Evolutionary conservation across 2,329 filamentous ascomycete genomes (phyloP).

Genomic region (Hymenoscyphus fructigenus): DNA sequence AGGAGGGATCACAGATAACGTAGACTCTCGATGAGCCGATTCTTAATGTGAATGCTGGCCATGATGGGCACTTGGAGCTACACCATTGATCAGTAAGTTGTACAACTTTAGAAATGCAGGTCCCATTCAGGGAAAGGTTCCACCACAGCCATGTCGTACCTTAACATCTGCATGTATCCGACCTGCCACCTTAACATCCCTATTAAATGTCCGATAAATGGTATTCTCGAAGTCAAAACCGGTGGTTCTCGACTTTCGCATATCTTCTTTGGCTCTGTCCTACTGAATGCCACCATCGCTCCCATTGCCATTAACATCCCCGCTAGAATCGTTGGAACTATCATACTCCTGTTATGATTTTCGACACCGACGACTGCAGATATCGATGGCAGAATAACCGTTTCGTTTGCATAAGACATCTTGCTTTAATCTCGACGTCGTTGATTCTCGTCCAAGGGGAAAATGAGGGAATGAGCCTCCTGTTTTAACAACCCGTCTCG

Average conservation of each 20-base stretch:
- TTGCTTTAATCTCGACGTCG: neutral
- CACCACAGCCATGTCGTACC: constrained; percentile 33
- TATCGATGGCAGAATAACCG: constrained; percentile 6
- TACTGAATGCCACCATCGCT: constrained; percentile 10
- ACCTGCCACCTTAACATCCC: constrained; percentile 41
- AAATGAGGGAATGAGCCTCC: constrained; percentile 21
- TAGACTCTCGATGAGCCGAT: constrained; percentile 47
- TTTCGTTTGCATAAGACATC: constrained; percentile 8
- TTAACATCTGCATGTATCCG: constrained; percentile 40
- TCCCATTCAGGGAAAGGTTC: neutral
- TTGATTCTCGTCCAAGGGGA: constrained; percentile 7
- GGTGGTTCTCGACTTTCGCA: constrained; percentile 41
- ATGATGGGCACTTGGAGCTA: constrained; percentile 28
- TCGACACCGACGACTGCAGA: neutral
- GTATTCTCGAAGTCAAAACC: constrained; percentile 41
- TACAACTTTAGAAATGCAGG: neutral
- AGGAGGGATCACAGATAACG: constrained; percentile 43
- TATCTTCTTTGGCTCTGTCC: constrained; percentile 7
- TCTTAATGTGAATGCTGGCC: constrained; percentile 45
- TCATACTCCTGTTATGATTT: constrained; percentile 4
- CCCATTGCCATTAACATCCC: constrained; percentile 2
- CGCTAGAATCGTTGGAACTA: neutral
- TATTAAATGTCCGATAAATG: constrained; percentile 47
- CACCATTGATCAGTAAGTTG: neutral
- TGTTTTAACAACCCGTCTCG: constrained; percentile 12